Evolutionary conservation across 2,329 filamentous ascomycete genomes (phyloP).

Genomic region (Hymenoscyphus fraxineus): DNA sequence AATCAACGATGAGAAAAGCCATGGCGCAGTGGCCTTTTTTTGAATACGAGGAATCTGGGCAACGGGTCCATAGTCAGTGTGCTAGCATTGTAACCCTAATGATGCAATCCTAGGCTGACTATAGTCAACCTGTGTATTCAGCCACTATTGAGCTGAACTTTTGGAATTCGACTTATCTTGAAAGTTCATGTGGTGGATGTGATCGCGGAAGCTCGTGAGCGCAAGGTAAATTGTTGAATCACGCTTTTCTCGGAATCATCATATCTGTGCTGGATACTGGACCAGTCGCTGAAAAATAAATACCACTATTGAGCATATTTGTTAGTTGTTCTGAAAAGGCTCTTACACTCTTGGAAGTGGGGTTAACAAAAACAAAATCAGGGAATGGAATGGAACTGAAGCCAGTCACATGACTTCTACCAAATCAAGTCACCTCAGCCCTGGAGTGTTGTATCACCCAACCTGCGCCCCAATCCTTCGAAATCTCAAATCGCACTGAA

Average conservation of each 20-base stretch:
- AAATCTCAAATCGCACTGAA: too few species aligned
- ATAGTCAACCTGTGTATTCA: background rate
- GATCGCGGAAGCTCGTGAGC: background rate
- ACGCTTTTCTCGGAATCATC: background rate
- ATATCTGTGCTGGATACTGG: background rate
- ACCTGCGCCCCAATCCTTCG: too few species aligned
- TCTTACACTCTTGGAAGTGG: too few species aligned
- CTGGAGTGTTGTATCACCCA: too few species aligned
- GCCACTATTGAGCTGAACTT: background rate
- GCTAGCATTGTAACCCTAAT: background rate
- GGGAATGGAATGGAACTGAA: too few species aligned
- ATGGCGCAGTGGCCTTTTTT: background rate
- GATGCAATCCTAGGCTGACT: background rate
- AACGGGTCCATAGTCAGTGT: background rate
- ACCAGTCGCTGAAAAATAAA: too few species aligned
- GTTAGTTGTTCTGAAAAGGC: too few species aligned
- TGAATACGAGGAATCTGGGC: background rate
- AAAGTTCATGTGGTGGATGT: background rate
- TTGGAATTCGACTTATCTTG: background rate
- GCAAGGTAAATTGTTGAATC: background rate
- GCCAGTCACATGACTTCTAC: too few species aligned
- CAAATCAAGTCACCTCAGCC: too few species aligned
- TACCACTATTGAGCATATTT: too few species aligned
- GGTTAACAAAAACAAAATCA: too few species aligned
- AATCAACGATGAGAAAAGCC: background rate